Evolutionary conservation across 2,329 filamentous ascomycete species (phyloP).

Genomic region (Lomentospora prolificans): DNA sequence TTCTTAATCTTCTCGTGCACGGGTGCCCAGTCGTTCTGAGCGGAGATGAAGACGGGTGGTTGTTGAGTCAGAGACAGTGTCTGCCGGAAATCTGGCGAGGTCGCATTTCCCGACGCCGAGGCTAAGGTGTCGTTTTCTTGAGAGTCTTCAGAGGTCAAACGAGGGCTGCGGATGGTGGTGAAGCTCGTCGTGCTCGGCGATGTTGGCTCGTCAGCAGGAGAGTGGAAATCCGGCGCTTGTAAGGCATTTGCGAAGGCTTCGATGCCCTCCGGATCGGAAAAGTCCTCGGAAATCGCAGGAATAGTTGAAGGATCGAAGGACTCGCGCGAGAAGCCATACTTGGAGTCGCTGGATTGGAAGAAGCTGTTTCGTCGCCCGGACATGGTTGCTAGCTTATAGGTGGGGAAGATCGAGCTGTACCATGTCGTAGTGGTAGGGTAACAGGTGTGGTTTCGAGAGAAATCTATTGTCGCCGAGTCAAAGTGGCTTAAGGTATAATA

Average conservation of each 20-base stretch:
- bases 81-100: constrained; percentile 25
- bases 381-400: constrained; percentile 1
- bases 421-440: constrained; percentile 3
- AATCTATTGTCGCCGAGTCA: background rate
- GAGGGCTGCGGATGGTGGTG: constrained; percentile 9
- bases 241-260: constrained; percentile 72
- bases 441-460: background rate
- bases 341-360: constrained; percentile 12
- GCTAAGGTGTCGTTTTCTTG: constrained; percentile 27
- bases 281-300: constrained; percentile 73
- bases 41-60: constrained; percentile 60
- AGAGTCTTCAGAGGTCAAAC: constrained; percentile 16
- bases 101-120: constrained; percentile 20
- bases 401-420: background rate
- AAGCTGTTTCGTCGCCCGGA: constrained; percentile 4
- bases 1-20: constrained; percentile 59
- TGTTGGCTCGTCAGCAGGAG: constrained; percentile 47
- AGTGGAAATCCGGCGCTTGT: constrained; percentile 66
- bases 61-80: constrained; percentile 28
- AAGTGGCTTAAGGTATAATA: background rate
- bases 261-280: constrained; percentile 63
- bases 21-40: constrained; percentile 92
- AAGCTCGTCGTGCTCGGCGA: constrained; percentile 31
- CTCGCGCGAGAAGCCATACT: constrained; percentile 50
- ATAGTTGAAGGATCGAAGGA: constrained; percentile 60